A percentile compares a stretch with the other conserved stretches of the same genome.
Evolutionary conservation across 305 asterid genomes (phyloP).

Genomic region (Fraxinus sp.): DNA sequence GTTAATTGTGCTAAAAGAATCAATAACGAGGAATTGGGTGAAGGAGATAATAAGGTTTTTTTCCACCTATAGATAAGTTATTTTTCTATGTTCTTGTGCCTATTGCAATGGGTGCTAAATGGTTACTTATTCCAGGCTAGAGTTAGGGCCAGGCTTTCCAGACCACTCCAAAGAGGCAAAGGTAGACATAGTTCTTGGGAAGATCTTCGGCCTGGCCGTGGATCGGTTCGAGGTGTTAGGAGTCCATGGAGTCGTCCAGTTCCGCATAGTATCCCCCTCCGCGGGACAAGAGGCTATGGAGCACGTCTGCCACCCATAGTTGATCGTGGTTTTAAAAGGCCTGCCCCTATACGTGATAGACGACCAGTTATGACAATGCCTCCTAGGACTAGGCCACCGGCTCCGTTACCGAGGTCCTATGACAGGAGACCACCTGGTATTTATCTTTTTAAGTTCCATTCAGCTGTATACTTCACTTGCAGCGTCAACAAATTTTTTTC

Average conservation of each 20-base stretch:
- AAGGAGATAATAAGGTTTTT: constrained; percentile 77
- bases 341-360: constrained; percentile 65
- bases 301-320: constrained; percentile 59
- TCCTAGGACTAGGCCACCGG: constrained; percentile 67
- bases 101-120: constrained; percentile 20
- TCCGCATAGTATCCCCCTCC: constrained; percentile 51
- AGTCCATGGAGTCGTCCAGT: constrained; percentile 73
- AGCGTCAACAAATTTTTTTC: neutral
- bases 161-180: constrained; percentile 96
- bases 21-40: constrained; percentile 89
- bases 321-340: constrained; percentile 67
- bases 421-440: constrained; percentile 94
- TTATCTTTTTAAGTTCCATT: constrained; percentile 11
- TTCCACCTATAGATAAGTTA: neutral
- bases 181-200: constrained; percentile 75
- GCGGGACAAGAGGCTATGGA: constrained; percentile 55
- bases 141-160: constrained; percentile 95
- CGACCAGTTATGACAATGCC: constrained; percentile 64
- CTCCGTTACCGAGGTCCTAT: constrained; percentile 76
- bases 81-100: neutral
- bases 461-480: constrained; percentile 4
- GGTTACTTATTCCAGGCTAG: constrained; percentile 62
- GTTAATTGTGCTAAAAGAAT: constrained; percentile 88
- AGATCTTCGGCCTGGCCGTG: constrained; percentile 64
- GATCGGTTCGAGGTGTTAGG: constrained; percentile 50